Base-by-base conservation (phyloP, 2,329 filamentous ascomycete species). In the Apiospora pterosperma region DNA sequence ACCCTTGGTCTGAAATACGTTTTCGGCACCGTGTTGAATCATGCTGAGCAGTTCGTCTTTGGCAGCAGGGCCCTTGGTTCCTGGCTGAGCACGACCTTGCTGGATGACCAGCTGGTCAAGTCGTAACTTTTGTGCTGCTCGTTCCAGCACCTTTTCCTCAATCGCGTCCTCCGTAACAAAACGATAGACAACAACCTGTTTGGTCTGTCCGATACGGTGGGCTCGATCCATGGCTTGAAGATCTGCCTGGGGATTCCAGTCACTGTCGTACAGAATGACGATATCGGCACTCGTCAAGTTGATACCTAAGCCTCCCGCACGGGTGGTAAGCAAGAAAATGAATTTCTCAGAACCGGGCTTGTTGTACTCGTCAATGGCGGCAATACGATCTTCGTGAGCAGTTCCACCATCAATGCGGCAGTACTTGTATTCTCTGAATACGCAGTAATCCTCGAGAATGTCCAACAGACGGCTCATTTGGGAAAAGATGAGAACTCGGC, bases 221-320 rank as follows among this genome's bases (percentile, higher is more conserved):
- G 96, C 96, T 75, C 96, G 92, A 74, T 99, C 96, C 96, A 99
- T 99, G 64, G 96, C 96, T 78, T 99, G 96, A 66, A 99, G 81
- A 88, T 99, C 96, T 21, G 96, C 96, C 78, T 99, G 96, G 11
- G 96, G 96, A 74, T 97, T 98, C 96, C 96, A 99, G 76, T 99
- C 96, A 72, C 94, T 97, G 77, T 99, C 96, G 74, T 96, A 99
- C 7, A 99, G 87, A 36, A 99, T 88, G 65, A 99, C 96, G 73
- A 98, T 97, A 72, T 99, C 96, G 64, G 96, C 96, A 66, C 87
- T 90, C 0, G 96, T 99, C 75, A 99, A 81, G 76, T 99, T 99
- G 83, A 99, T 99, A 73, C 96, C 96, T 63, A 99, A 81, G 72
- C 96, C 96, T 83, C 96, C 96, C 64, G 96, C 96, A 79, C 96